Percentiles rank a stretch among this genome's conserved stretches.
Evolutionary conservation across 1,139 yeast species (phyloP).

Genomic region (Sugiyamaella pinicola): DNA sequence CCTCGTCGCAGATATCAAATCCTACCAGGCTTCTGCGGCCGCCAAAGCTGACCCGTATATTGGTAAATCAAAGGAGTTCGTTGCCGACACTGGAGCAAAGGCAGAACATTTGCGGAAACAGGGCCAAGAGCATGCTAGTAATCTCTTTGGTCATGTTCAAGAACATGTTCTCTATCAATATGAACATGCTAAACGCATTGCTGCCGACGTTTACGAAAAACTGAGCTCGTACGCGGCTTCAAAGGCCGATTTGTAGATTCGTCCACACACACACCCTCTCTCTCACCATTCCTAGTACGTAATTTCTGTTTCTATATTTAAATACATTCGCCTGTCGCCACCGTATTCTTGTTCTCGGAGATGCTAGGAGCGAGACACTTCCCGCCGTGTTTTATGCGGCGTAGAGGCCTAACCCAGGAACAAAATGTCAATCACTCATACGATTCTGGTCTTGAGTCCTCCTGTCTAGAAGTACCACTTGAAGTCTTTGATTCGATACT

Average conservation of each 20-base stretch:
- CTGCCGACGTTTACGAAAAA: constrained; percentile 3
- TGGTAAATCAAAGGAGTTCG: constrained; percentile 30
- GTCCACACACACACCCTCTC: background rate
- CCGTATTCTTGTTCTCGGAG: background rate
- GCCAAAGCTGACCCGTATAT: constrained; percentile 33
- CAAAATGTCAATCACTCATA: constrained; percentile 2
- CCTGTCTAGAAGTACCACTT: background rate
- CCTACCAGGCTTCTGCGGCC: constrained; percentile 29
- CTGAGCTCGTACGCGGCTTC: background rate
- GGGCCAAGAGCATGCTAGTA: constrained; percentile 6
- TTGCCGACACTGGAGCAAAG: constrained; percentile 26
- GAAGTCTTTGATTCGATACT: background rate
- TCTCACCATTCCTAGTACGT: background rate
- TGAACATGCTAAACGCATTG: constrained; percentile 2
- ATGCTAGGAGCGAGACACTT: no score
- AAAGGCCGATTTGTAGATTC: constrained; percentile 11
- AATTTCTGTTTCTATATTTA: constrained; percentile 1
- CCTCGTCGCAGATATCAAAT: constrained; percentile 30
- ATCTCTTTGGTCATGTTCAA: constrained; percentile 3
- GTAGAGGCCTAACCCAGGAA: background rate
- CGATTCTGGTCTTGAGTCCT: background rate
- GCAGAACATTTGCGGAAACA: constrained; percentile 10
- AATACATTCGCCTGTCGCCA: background rate
- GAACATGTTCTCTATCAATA: constrained; percentile 8
- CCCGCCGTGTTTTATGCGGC: no score